Base-by-base conservation (phyloP, 2,329 filamentous ascomycete genomes). In the Trichoderma koningiopsis region DNA sequence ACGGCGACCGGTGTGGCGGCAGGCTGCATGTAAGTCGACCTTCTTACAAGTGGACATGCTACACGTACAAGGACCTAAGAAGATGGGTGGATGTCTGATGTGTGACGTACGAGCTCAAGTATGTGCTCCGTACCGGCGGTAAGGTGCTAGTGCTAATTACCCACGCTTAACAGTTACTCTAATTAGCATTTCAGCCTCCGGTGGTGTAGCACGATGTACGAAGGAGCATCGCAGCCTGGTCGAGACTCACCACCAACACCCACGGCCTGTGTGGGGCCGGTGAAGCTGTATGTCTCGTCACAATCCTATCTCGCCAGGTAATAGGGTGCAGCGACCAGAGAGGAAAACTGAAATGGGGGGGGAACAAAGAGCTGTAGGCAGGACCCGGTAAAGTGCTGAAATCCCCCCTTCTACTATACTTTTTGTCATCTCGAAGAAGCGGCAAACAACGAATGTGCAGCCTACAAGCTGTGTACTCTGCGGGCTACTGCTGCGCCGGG, bases 261-360 rank as follows among this genome's bases (percentile, higher is more conserved):
- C 43, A 49, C 47, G 47, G 22, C 3, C 14, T 29, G 63, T 16
- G 63, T 58, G 63, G 63, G 63, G 63, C 53, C 63, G 63, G 63
- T 68, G 65, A 68, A 55, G 65, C 65, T 68, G 65, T 60, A 61
- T 40, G 56, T 68, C 35, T 61, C 19, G 29, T 53, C 65, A 59
- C 43, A 59, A 52, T 35, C 24, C 11, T 49, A 40, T 5, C 40
- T 60, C 27, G 16, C 55, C n/a, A n/a, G n/a, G 22, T 19, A 29
- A 29, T 27, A 64, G n/a, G 29, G 29, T 19, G n/a, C 6, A 59
- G 55, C 19, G 40, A 43, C n/a, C n/a, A 27, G 7, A 47, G 43
- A 22, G 27, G 53, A 7, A 55, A 56, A 24, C 29, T n/a, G n/a
- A 64, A 22, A 24, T 31, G 7, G 24, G 22, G 11, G 33, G 1